Evolutionary conservation across 495 filamentous ascomycete genomes (phyloP), one percentile per base, ranked within the genome.

Genomic region (Pyronema omphalodes): DNA sequence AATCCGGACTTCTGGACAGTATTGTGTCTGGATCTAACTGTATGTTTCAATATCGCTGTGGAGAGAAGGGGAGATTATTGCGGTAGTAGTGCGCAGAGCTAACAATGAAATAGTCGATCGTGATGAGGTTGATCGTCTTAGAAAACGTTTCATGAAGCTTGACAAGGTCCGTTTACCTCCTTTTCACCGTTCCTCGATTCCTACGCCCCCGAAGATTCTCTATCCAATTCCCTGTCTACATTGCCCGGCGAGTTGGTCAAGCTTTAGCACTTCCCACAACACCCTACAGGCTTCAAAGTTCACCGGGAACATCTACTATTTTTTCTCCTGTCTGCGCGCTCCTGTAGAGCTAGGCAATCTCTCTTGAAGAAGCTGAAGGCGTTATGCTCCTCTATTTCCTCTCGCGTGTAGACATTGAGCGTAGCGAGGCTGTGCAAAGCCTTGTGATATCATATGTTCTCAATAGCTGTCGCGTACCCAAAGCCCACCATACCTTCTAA

Each of bases 91-190:
- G 57, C 63, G 39, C 39, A 12, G 15, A 41, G 15, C 39, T 41
- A 17, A 41, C 7, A 41, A 12, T 7, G 3, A n/a, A 47, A 35
- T 36, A 99, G 91, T 99, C 73, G 84, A 99, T 71, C 78, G 83
- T 60, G 91, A 96, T 60, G 91, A 99, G 67, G 88, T 99, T 29
- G 91, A 96, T 62, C 75, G 93, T 56, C 73, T 99, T 58, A 79
- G 86, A 59, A 99, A 96, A 71, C 77, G 89, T 53, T 99, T 99
- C 65, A 95, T 95, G 89, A 99, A 99, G 68, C 75, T 98, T 44
- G 91, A 98, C 68, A 98, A 94, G 78, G 89, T 89, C 66, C 11
- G n/a, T 18, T 40, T 36, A 12, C 18, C 51, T 39, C 58, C 39
- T 14, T 14, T 14, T 18, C 6, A 40, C 5, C 56, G n/a, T 12